A percentile compares a stretch with the other conserved stretches of the same genome.
Evolutionary conservation across 768 basidiomycete genomes (phyloP).

Genomic region (Artomyces pyxidatus): DNA sequence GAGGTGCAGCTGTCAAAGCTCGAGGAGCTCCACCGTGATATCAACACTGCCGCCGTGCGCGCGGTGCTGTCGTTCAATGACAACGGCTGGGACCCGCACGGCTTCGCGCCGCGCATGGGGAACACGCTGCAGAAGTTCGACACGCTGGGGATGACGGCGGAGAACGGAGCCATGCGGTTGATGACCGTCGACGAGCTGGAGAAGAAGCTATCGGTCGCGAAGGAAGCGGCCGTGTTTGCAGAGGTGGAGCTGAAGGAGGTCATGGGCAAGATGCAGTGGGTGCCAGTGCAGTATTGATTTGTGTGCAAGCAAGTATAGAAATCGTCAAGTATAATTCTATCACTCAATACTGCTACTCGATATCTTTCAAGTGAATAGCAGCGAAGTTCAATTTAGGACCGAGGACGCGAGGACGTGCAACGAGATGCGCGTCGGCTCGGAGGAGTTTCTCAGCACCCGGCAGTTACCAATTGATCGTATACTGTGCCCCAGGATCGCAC

Average conservation of each 20-base stretch:
- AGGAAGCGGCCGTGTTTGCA: constrained; percentile 61
- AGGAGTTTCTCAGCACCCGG: too few species aligned
- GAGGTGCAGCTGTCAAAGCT: constrained; percentile 84
- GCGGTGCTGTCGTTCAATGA: constrained; percentile 81
- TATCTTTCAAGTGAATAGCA: too few species aligned
- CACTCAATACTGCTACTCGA: too few species aligned
- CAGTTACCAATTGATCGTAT: too few species aligned
- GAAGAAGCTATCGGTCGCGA: constrained; percentile 61
- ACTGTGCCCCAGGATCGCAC: too few species aligned
- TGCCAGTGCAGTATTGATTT: constrained; percentile 4
- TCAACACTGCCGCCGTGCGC: constrained; percentile 80
- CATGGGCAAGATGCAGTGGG: constrained; percentile 56
- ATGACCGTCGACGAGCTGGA: constrained; percentile 73
- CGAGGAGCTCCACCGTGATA: constrained; percentile 83
- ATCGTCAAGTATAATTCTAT: too few species aligned
- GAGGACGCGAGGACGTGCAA: constrained; percentile 32
- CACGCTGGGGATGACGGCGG: constrained; percentile 47
- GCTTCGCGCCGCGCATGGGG: constrained; percentile 62
- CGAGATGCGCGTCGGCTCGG: too few species aligned
- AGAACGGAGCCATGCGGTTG: constrained; percentile 31
- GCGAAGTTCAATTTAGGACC: not conserved
- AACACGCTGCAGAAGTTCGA: constrained; percentile 65
- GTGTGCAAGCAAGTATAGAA: not conserved
- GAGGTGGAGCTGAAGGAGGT: constrained; percentile 68
- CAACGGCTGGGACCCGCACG: constrained; percentile 70